Base-by-base conservation (phyloP, 2,329 filamentous ascomycete genomes). In the Penicillium sp. region DNA sequence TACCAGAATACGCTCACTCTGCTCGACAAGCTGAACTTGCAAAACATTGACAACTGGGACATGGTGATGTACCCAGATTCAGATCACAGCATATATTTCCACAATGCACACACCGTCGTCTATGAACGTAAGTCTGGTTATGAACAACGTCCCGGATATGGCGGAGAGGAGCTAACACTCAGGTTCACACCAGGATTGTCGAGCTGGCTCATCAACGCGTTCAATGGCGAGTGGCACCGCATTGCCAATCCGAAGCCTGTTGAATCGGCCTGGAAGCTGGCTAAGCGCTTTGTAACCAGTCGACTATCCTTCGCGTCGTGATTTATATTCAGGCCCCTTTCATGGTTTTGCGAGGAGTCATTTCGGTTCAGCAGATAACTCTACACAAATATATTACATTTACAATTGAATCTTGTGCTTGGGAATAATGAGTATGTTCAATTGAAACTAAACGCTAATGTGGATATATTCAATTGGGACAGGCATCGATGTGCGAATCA, bases 41-140 rank as follows among this genome's bases (percentile, higher is more conserved):
- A 83, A 0, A 86, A 87, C 12, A 86, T 97, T 3, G 88, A 94
- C 75, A 99, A 99, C 71, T 99, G 98, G 70, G 95, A 99, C 72
- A 87, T 99, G 12, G 94, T 98, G 75, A 87, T 98, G 57, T 99
- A 96, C 78, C 95, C 95, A 0, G 95, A 99, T 75, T 96, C 91
- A 55, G 92, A 99, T 78, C 95, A 99, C 76, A 86, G 90, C 62
- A 99, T 99, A 62, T 92, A 87, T 72, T 99, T 98, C 73, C 94
- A 99, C 74, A 93, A 93, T 73, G 96, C 91, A 31, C 93, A 96
- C 73, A 82, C 81, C 58, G 91, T 98, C 68, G 93, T 99, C 6
- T 98, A 95, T 73, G 90, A 96, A 67, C 96, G 92, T 96, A 80
- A 84, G 92, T 61, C 35, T 25, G 5, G 41, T 52, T 31, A 8